Evolutionary conservation across 768 basidiomycete genomes (phyloP).

Genomic region (Termitomyces sp.): DNA sequence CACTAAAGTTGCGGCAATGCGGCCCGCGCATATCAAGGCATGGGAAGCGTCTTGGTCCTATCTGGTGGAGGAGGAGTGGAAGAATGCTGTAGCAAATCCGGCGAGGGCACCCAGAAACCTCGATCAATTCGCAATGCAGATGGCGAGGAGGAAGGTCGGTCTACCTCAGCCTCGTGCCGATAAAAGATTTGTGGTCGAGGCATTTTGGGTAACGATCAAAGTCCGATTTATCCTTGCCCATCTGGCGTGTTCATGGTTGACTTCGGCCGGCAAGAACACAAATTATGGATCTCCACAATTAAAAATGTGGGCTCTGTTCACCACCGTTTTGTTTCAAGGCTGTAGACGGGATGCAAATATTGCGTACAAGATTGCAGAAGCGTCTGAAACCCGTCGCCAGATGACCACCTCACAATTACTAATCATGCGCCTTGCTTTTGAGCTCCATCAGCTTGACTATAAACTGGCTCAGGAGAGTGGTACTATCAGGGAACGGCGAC

Average conservation of each 20-base stretch:
- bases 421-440: slow-evolving; percentile 38
- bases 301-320: slow-evolving; percentile 40
- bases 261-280: slow-evolving; percentile 16
- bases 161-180: slow-evolving; percentile 55
- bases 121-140: slow-evolving; percentile 42
- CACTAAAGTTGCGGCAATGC: slow-evolving; percentile 34
- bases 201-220: slow-evolving; percentile 47
- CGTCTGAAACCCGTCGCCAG: slow-evolving; percentile 49
- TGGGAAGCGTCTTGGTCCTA: slow-evolving; percentile 57
- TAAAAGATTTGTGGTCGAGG: slow-evolving; percentile 54
- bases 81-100: slow-evolving; percentile 23
- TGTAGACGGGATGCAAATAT: slow-evolving; percentile 41
- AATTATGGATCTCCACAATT: slow-evolving; percentile 22
- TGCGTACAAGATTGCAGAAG: slow-evolving; percentile 39
- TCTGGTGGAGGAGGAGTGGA: slow-evolving; percentile 44
- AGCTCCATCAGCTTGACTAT: slow-evolving; percentile 45
- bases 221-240: slow-evolving; percentile 46
- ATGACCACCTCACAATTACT: slow-evolving; percentile 38
- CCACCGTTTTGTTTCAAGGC: slow-evolving; percentile 37
- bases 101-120: slow-evolving; percentile 32
- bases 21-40: slow-evolving; percentile 50
- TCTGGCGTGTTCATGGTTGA: slow-evolving; percentile 36
- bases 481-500: slow-evolving; percentile 16
- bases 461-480: slow-evolving; percentile 24
- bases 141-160: slow-evolving; percentile 48